Conservation (phyloP, 495 filamentous ascomycete species). For the Daldinia caldariorum region DNA sequence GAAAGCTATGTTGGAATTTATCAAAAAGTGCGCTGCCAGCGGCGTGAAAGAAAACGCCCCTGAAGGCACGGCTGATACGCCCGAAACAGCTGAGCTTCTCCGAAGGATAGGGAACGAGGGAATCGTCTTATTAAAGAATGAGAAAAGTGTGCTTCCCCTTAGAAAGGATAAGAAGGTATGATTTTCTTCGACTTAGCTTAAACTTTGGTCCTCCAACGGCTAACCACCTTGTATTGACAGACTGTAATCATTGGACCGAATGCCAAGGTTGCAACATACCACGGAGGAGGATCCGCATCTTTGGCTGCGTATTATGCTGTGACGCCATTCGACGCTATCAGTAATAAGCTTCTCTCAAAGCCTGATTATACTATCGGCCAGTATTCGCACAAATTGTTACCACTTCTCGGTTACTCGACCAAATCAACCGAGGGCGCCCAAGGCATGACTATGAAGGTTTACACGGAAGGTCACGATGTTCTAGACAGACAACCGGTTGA, state of each 20-base stretch:
- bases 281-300: constrained; percentile 76
- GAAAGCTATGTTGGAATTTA: constrained; percentile 68
- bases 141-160: constrained; percentile 71
- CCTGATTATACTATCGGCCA: constrained; percentile 64
- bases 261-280: constrained; percentile 71
- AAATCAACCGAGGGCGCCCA: constrained; percentile 59
- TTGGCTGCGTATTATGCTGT: constrained; percentile 74
- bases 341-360: constrained; percentile 54
- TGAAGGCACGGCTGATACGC: constrained; percentile 53
- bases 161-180: constrained; percentile 66
- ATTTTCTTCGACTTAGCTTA: background rate
- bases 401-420: constrained; percentile 61
- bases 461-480: constrained; percentile 62
- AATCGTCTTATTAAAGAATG: constrained; percentile 79
- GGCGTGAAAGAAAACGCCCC: constrained; percentile 64
- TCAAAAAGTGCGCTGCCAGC: constrained; percentile 65
- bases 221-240: constrained; percentile 47
- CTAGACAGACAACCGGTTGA: constrained; percentile 62
- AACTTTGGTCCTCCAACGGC: background rate
- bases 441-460: constrained; percentile 69
- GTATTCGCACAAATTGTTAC: constrained; percentile 70
- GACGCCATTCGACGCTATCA: constrained; percentile 74
- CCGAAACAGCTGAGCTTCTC: constrained; percentile 60
- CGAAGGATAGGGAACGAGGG: constrained; percentile 73
- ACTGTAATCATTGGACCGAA: constrained; percentile 72